phyloP scores from a whole-genome alignment of 2,329 filamentous ascomycete genomes.

The Bimuria novae-zelandiae region DNA sequence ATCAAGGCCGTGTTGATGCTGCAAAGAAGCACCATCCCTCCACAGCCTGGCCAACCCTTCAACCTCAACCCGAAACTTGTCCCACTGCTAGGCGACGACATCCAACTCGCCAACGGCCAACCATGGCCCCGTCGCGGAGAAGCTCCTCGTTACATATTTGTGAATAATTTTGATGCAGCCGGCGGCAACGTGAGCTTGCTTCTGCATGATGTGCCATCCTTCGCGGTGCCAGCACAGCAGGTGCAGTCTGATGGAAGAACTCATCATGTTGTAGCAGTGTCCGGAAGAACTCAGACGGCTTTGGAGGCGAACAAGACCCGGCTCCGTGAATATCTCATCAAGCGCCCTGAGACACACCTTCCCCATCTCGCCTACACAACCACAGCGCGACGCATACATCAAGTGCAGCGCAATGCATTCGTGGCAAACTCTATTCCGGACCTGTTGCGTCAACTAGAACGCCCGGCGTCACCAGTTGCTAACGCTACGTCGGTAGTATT shows the following conservation, averaged over 20 bases:
- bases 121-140: background rate
- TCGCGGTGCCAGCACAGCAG: background rate
- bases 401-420: conserved; percentile 10
- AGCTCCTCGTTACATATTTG: conserved; percentile 47
- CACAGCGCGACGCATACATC: conserved; percentile 23
- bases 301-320: conserved; percentile 12
- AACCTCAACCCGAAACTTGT: conserved; percentile 65
- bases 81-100: conserved; percentile 57
- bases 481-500: conserved; percentile 30
- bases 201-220: background rate
- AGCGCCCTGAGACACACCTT: conserved; percentile 10
- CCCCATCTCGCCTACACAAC: conserved; percentile 23
- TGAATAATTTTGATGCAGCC: conserved; percentile 56
- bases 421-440: conserved; percentile 41
- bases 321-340: conserved; percentile 11
- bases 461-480: conserved; percentile 29
- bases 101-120: conserved; percentile 52
- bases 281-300: conserved; percentile 14
- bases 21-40: conserved; percentile 50
- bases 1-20: conserved; percentile 42
- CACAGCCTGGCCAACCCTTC: conserved; percentile 66
- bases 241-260: conserved; percentile 1
- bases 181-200: background rate
- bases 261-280: conserved; percentile 18
- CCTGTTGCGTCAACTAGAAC: background rate